These are phyloP conservation scores for Termitomyces heimii DNA, from an alignment of 768 basidiomycete genomes.

Conservation along the genomic window DNA sequence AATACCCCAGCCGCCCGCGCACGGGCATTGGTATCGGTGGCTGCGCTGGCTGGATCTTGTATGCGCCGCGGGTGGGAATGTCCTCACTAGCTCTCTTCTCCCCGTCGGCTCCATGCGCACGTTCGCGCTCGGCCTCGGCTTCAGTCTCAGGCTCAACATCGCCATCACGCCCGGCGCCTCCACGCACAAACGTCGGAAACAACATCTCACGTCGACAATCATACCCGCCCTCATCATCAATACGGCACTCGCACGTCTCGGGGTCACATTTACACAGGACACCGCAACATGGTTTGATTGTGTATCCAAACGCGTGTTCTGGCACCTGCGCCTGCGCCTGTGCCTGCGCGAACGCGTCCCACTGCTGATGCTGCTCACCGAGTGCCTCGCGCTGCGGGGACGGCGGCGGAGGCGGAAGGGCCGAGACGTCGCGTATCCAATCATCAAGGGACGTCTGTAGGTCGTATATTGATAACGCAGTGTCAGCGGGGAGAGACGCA, in stretches of 20 bases:
- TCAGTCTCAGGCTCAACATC: background rate
- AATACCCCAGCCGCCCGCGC: conserved; percentile 5
- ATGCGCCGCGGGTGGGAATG: too few species aligned
- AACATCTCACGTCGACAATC: conserved; percentile 17
- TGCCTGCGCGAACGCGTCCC: too few species aligned
- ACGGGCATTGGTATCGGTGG: background rate
- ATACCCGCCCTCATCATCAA: conserved; percentile 14
- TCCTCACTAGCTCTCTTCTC: too few species aligned
- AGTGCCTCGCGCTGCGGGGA: too few species aligned
- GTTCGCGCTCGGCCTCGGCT: background rate
- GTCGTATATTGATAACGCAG: conserved; percentile 26
- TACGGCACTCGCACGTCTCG: conserved; percentile 13
- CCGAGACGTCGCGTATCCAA: conserved; percentile 12
- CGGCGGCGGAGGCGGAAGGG: background rate
- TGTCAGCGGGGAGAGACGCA: conserved; percentile 34
- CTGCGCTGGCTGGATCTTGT: too few species aligned
- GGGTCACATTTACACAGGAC: conserved; percentile 18
- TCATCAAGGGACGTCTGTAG: conserved; percentile 3
- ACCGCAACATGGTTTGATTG: conserved; percentile 15
- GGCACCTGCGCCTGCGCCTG: background rate
- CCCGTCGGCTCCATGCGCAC: background rate
- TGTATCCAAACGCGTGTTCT: conserved; percentile 9
- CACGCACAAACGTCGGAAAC: conserved; percentile 5
- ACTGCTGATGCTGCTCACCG: too few species aligned
- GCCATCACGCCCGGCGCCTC: background rate